A percentile compares a stretch with the other conserved stretches of the same genome.
phyloP scores from a whole-genome alignment of 139 green algal species.

The Nannochloris sp. region DNA sequence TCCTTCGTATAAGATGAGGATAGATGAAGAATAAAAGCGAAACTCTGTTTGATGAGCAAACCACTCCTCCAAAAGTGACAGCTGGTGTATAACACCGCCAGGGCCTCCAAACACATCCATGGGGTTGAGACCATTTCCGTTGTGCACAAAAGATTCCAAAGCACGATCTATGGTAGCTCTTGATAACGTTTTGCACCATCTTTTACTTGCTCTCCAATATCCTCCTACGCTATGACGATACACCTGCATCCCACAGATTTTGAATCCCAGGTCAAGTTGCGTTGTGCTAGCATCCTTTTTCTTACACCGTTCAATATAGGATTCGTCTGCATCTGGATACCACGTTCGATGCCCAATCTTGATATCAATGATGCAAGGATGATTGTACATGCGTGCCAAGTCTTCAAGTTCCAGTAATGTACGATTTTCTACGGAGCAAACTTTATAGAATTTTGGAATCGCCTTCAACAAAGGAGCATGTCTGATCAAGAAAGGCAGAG shows the following conservation, averaged over 20 bases:
- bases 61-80: conserved; percentile 48
- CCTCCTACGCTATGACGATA: conserved; percentile 38
- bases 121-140: conserved; percentile 36
- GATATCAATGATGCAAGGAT: conserved; percentile 65
- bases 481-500: conserved; percentile 34
- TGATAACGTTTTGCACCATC: conserved; percentile 68
- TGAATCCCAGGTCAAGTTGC: conserved; percentile 62
- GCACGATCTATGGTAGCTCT: conserved; percentile 42
- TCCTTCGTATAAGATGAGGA: conserved; percentile 77
- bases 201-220: conserved; percentile 48
- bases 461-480: conserved; percentile 40
- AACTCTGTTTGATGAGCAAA: conserved; percentile 60
- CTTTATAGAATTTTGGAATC: conserved; percentile 48
- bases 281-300: conserved; percentile 70
- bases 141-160: conserved; percentile 60
- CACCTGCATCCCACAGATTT: conserved; percentile 68
- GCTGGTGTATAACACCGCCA: conserved; percentile 43
- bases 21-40: conserved; percentile 62
- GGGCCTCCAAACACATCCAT: conserved; percentile 44
- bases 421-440: conserved; percentile 13
- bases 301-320: conserved; percentile 55
- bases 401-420: conserved; percentile 65
- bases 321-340: conserved; percentile 46
- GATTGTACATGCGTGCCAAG: conserved; percentile 40
- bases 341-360: conserved; percentile 60